phyloP scores from a whole-genome alignment of 345 rosid species.

The Punica granatum region DNA sequence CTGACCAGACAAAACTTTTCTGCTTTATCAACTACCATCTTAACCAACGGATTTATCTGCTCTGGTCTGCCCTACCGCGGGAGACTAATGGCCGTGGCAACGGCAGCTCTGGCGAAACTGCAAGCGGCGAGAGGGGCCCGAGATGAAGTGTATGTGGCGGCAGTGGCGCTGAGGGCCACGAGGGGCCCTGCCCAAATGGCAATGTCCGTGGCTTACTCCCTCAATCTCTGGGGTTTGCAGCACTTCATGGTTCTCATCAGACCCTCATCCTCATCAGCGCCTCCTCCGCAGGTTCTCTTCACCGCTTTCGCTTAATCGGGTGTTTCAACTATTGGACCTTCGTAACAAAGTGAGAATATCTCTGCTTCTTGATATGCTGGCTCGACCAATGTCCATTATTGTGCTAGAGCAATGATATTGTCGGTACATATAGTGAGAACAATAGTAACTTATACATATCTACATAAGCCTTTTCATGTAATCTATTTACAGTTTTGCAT shows the following conservation, averaged over 20 bases:
- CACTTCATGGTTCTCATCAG: constrained; percentile 59
- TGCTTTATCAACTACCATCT: no score
- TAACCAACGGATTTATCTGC: neutral
- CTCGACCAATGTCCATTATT: no score
- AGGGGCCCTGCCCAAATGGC: constrained; percentile 50
- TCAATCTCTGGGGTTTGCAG: constrained; percentile 42
- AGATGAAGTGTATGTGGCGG: constrained; percentile 53
- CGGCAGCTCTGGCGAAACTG: constrained; percentile 17
- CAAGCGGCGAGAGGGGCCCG: constrained; percentile 11
- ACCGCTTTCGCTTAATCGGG: neutral
- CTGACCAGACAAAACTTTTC: no score
- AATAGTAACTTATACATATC: no score
- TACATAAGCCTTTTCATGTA: neutral
- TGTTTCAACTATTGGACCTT: no score
- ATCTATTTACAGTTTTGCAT: neutral
- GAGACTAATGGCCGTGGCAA: constrained; percentile 4
- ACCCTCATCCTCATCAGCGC: constrained; percentile 27
- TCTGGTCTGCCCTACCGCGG: neutral
- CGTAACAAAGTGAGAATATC: no score
- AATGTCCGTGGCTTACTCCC: constrained; percentile 52
- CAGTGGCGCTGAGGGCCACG: constrained; percentile 51
- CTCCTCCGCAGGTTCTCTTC: constrained; percentile 30
- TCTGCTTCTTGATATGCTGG: no score
- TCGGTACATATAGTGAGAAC: no score
- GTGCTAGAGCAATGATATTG: no score